Evolutionary conservation across 768 basidiomycete genomes (phyloP).

Genomic region (Leccinum arenicola): DNA sequence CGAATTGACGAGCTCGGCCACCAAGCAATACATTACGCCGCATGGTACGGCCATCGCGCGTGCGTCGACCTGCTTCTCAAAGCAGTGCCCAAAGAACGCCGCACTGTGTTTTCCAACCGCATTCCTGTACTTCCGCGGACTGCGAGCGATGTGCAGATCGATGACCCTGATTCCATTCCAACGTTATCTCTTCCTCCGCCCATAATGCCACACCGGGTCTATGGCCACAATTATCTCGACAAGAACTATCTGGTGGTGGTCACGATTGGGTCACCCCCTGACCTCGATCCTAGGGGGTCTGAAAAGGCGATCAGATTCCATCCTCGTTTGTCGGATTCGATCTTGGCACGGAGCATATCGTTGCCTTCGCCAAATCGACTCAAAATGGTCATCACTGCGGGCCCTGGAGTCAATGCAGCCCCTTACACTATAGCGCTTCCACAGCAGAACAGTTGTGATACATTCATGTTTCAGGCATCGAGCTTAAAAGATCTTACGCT

Average conservation of each 20-base stretch:
- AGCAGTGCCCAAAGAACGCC: conserved; percentile 25
- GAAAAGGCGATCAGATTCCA: conserved; percentile 61
- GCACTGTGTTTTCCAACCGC: conserved; percentile 15
- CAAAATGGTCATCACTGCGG: conserved; percentile 93
- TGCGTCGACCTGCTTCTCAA: conserved; percentile 63
- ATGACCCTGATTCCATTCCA: conserved; percentile 92
- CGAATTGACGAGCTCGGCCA: conserved; percentile 82
- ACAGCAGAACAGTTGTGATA: conserved; percentile 62
- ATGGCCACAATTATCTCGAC: conserved; percentile 95
- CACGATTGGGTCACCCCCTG: conserved; percentile 62
- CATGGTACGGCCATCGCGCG: conserved; percentile 87
- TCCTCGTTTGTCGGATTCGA: conserved; percentile 69
- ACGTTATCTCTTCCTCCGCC: conserved; percentile 94
- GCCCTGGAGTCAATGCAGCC: conserved; percentile 77
- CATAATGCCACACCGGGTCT: conserved; percentile 96
- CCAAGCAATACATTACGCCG: conserved; percentile 88
- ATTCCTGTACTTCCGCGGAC: conserved; percentile 24
- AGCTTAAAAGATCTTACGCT: conserved; percentile 70
- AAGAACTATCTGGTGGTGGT: conserved; percentile 83
- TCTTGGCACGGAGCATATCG: conserved; percentile 63
- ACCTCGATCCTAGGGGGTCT: conserved; percentile 31
- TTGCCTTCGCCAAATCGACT: conserved; percentile 73
- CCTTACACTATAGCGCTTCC: conserved; percentile 91
- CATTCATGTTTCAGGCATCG: conserved; percentile 85
- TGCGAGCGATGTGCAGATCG: conserved; percentile 36